A percentile compares a stretch with the other conserved stretches of the same genome.
Conservation (phyloP, 1,284 basidiomycete genomes). For the Apiotrichum akiyoshidainum region DNA sequence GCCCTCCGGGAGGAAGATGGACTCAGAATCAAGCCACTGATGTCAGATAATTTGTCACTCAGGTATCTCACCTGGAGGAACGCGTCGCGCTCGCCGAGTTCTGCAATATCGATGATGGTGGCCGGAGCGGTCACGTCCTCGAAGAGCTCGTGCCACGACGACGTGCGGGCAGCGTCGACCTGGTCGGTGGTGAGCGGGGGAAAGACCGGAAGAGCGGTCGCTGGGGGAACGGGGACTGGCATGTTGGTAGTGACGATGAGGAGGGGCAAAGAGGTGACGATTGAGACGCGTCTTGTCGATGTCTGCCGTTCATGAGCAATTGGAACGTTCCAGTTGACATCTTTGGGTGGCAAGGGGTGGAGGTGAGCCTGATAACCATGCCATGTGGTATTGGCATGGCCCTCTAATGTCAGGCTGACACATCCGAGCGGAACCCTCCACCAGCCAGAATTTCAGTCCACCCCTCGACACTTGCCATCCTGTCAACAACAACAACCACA, state of each 20-base stretch:
- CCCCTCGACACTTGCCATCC: neutral
- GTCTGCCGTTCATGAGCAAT: too few species aligned
- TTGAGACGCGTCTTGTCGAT: too few species aligned
- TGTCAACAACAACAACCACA: constrained; percentile 1
- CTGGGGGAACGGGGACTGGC: constrained; percentile 13
- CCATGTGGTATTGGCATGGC: too few species aligned
- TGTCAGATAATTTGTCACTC: too few species aligned
- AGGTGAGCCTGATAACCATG: neutral
- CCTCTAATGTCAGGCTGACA: neutral
- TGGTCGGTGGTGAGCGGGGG: constrained; percentile 12
- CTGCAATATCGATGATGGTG: constrained; percentile 73
- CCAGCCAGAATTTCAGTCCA: constrained; percentile 3
- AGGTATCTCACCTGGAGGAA: constrained; percentile 63
- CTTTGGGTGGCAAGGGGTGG: constrained; percentile 7
- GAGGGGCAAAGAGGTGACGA: too few species aligned
- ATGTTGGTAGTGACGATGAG: constrained; percentile 10
- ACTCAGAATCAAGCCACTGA: constrained; percentile 34
- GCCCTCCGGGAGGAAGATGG: constrained; percentile 58
- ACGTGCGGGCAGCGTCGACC: constrained; percentile 71
- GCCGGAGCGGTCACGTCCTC: constrained; percentile 69
- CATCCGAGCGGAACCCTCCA: neutral
- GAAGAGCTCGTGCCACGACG: constrained; percentile 80
- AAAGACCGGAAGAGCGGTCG: neutral
- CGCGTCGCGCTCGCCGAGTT: constrained; percentile 76
- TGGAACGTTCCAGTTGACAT: too few species aligned